Base-by-base conservation (phyloP, 345 rosid species). In the Sisymbrium altissimum region DNA sequence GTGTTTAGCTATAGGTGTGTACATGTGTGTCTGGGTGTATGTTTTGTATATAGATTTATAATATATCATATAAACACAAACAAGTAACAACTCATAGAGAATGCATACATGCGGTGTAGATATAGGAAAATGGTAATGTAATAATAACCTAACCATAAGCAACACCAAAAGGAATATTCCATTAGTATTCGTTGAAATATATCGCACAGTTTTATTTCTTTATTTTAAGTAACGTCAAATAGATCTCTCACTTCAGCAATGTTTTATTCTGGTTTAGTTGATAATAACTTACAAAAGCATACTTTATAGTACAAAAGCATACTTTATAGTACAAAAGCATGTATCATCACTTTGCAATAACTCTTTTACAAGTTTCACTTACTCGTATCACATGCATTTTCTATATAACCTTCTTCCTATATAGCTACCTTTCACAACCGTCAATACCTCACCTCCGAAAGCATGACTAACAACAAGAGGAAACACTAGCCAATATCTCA, bases 151-250 rank as follows among this genome's bases (percentile, higher is more conserved):
- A 9, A 23, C 48, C 46, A 62, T 68, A 19, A 68, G 40, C 48
- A 68, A 62, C 58, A 66, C 60, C 9, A 17, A 43, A n/a, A 27
- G 12, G 79, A 69, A 76, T 76, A 76, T 76, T 62, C 79, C 60
- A 29, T 38, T 25, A 7, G 7, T 68, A 73, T 73, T 43, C 70
- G 65, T 33, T 55, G 41, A 48, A 46, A 53, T 56, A 35, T 45
- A 43, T 43, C 29, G 6, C 44, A 63, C 15, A 19, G 4, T 49
- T 49, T 9, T 49, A 10, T 19, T 4, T 30, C 6, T 4, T 4
- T 30, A 30, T 19, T 2, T 18, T 8, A 15, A 8, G 9, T 11
- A 39, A 55, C 1, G 29, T 70, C 29, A 69, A 41, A 23, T 36
- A 33, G 35, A 36, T 23, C 25, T 63, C 10, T 30, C 64, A 21